phyloP scores from a whole-genome alignment of 495 filamentous ascomycete genomes.

The Evansstolkia leycettana region DNA sequence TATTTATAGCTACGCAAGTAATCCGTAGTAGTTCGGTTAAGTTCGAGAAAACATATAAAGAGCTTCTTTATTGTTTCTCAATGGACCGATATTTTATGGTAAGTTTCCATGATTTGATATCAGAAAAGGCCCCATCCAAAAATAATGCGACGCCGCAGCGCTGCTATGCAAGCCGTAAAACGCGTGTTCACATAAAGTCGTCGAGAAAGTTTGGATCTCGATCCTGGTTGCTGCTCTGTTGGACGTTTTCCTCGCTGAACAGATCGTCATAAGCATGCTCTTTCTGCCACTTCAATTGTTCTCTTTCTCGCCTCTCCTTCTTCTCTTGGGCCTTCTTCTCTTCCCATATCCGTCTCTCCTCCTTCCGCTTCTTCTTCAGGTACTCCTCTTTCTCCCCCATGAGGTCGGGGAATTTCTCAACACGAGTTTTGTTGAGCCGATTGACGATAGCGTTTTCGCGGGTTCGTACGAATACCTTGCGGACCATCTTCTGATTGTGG shows the following conservation, averaged over 20 bases:
- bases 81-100: too few species aligned
- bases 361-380: slow-evolving; percentile 51
- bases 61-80: not conserved
- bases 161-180: slow-evolving; percentile 1
- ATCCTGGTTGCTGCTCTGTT: slow-evolving; percentile 37
- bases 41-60: too few species aligned
- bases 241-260: slow-evolving; percentile 31
- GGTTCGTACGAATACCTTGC: slow-evolving; percentile 58
- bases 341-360: slow-evolving; percentile 54
- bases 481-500: slow-evolving; percentile 78
- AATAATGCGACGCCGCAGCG: not conserved
- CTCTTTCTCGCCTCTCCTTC: slow-evolving; percentile 60
- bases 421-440: slow-evolving; percentile 89
- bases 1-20: too few species aligned
- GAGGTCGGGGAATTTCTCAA: slow-evolving; percentile 76
- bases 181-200: slow-evolving; percentile 39
- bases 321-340: slow-evolving; percentile 74
- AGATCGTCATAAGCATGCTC: slow-evolving; percentile 89
- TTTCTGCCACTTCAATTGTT: slow-evolving; percentile 83
- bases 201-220: slow-evolving; percentile 36
- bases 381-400: slow-evolving; percentile 64
- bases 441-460: slow-evolving; percentile 88
- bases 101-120: too few species aligned
- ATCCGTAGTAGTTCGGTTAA: too few species aligned
- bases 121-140: too few species aligned